phyloP scores from a whole-genome alignment of 768 basidiomycete genomes.

The Leccinum longicurvipes region DNA sequence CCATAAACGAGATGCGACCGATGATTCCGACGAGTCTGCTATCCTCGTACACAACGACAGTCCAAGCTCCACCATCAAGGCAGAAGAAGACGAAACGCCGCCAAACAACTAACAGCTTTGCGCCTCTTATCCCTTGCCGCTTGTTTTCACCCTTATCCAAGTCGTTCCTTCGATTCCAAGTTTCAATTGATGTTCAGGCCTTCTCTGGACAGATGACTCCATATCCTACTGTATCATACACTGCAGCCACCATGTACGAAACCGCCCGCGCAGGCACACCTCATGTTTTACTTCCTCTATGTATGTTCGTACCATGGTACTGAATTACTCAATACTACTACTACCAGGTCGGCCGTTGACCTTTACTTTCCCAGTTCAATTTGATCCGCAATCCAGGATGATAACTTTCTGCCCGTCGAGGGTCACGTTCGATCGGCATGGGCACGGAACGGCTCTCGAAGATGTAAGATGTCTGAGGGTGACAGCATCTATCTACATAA shows the following conservation, averaged over 20 bases:
- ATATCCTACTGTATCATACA: constrained; percentile 13
- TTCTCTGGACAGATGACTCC: background rate
- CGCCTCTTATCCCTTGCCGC: background rate
- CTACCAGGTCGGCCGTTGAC: too few relatives aligned
- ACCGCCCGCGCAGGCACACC: background rate
- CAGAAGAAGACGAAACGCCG: constrained; percentile 19
- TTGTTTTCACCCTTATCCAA: background rate
- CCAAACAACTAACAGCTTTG: background rate
- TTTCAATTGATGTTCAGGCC: background rate
- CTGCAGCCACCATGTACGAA: constrained; percentile 7
- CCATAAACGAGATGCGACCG: constrained; percentile 16
- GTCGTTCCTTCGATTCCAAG: background rate
- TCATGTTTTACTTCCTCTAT: background rate
- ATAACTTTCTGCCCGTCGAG: too few relatives aligned
- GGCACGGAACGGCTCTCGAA: background rate
- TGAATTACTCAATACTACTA: background rate
- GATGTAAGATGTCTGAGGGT: too few relatives aligned
- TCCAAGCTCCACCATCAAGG: constrained; percentile 19
- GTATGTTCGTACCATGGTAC: background rate
- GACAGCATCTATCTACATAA: too few relatives aligned
- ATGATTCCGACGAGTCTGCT: constrained; percentile 25
- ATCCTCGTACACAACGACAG: constrained; percentile 22
- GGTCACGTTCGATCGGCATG: background rate
- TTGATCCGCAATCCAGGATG: background rate
- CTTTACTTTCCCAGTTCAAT: background rate